Base-by-base conservation (phyloP, 805 yeast genomes). In the Yarrowia yakushimensis region DNA sequence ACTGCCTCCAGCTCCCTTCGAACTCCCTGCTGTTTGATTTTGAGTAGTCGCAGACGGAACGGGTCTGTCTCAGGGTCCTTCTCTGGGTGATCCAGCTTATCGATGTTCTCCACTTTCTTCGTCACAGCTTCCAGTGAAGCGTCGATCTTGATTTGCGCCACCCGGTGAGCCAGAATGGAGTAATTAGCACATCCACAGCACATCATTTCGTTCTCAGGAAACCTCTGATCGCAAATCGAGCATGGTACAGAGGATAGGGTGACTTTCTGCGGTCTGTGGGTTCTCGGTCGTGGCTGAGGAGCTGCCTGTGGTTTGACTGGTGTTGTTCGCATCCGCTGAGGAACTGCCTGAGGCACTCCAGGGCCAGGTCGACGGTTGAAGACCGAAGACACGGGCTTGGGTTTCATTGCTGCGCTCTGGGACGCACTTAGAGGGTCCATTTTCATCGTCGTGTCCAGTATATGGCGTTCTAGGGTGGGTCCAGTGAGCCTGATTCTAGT, bases 331-430 rank as follows among this genome's bases (percentile, higher is more conserved):
- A 39, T 55, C 22, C 48, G 25, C 18, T 39, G 61, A 25, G 48
- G 48, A 10, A 41, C 61, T 8, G 61, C 46, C 23, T 55, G 61
- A 23, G n/a, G 61, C 2, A 31, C 46, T 13, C 39, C 48, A 10
- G 46, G 20, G 15, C 48, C 36, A 1, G 61, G 46, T 4, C 48
- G 48, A 11, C 61, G 61, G 30, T 55, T 41, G 30, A 55, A 55
- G n/a, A 55, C 61, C 36, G 61, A 55, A 15, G 61, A 15, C 3
- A 55, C 61, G 48, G 61, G 61, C 22, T 55, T 55, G 28, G 61
- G 61, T 11, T 55, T 55, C 36, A 28, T 18, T 30, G 61, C 61
- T 13, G 48, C 48, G 28, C 37, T 55, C 61, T 55, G 61, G 11
- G 59, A 52, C 33, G 59, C 59, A 33, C 59, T 52, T 17, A 52